A percentile compares a stretch with the other conserved stretches of the same genome.
These are phyloP conservation scores for Melampsora americana DNA, from an alignment of 1,284 basidiomycete species.

Conservation along the genomic window DNA sequence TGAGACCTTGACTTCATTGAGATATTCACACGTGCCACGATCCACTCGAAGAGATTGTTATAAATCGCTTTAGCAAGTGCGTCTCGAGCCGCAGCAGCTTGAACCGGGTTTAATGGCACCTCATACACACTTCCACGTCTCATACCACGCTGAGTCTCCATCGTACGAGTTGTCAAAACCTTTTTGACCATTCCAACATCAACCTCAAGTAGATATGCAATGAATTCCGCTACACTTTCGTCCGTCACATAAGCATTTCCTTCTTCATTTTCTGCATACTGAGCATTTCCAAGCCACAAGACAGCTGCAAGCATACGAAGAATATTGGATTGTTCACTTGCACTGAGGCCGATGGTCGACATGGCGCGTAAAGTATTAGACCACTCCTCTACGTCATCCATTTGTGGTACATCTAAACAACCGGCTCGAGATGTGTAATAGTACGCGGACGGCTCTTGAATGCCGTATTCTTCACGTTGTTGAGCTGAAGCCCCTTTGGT, in stretches of 20 bases:
- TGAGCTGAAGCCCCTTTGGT: slow-evolving; percentile 87
- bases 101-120: slow-evolving; percentile 89
- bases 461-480: slow-evolving; percentile 86
- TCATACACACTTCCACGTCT: slow-evolving; percentile 87
- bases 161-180: slow-evolving; percentile 75
- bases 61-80: slow-evolving; percentile 95
- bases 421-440: slow-evolving; percentile 87
- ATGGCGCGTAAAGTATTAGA: slow-evolving; percentile 89
- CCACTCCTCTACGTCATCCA: slow-evolving; percentile 85
- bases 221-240: slow-evolving; percentile 86
- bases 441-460: slow-evolving; percentile 96
- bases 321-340: slow-evolving; percentile 84
- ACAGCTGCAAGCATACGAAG: slow-evolving; percentile 87
- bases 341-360: slow-evolving; percentile 80
- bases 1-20: slow-evolving; percentile 84
- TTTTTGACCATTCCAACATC: slow-evolving; percentile 77
- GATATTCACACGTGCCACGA: slow-evolving; percentile 89
- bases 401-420: slow-evolving; percentile 85
- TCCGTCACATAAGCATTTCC: slow-evolving; percentile 81
- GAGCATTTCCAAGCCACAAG: slow-evolving; percentile 94
- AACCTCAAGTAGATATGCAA: slow-evolving; percentile 89
- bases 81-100: slow-evolving; percentile 82
- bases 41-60: slow-evolving; percentile 99
- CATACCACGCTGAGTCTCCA: slow-evolving; percentile 79
- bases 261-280: slow-evolving; percentile 81